Conservation (phyloP, 805 yeast genomes). For the Metschnikowia matae region DNA sequence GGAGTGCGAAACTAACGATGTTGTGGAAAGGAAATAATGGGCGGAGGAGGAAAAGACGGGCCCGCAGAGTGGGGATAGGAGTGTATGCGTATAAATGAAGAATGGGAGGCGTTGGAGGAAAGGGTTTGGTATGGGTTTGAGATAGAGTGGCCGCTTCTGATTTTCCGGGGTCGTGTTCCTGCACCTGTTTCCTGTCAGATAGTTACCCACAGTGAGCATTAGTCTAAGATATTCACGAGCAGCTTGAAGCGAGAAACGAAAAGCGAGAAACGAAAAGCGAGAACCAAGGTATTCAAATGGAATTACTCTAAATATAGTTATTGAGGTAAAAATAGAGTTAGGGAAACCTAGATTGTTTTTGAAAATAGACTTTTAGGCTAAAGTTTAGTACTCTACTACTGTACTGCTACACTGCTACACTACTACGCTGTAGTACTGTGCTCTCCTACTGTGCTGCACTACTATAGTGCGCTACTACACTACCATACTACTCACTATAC, state of each 20-base stretch:
- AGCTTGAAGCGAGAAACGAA: background rate
- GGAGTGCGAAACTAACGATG: background rate
- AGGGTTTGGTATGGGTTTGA: background rate
- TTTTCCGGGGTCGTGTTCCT: constrained; percentile 4
- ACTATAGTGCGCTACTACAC: too few relatives aligned
- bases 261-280: background rate
- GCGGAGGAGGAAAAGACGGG: background rate
- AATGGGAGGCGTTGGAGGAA: background rate
- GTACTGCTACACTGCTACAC: too few relatives aligned
- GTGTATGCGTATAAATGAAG: background rate
- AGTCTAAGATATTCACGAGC: too few relatives aligned
- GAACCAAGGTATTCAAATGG: too few relatives aligned
- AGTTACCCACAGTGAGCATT: background rate
- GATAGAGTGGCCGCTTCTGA: background rate
- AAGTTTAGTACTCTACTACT: too few relatives aligned
- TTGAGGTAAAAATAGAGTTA: too few relatives aligned
- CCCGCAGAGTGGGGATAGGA: background rate
- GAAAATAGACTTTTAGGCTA: too few relatives aligned
- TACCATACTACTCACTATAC: too few relatives aligned
- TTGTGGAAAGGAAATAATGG: background rate
- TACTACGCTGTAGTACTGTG: too few relatives aligned
- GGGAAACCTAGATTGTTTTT: too few relatives aligned
- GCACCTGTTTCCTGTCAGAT: background rate
- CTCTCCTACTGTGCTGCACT: too few relatives aligned
- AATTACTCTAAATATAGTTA: too few relatives aligned